These are phyloP conservation scores for Pichia eremophila DNA, from an alignment of 805 yeast genomes.

Conservation along the genomic window DNA sequence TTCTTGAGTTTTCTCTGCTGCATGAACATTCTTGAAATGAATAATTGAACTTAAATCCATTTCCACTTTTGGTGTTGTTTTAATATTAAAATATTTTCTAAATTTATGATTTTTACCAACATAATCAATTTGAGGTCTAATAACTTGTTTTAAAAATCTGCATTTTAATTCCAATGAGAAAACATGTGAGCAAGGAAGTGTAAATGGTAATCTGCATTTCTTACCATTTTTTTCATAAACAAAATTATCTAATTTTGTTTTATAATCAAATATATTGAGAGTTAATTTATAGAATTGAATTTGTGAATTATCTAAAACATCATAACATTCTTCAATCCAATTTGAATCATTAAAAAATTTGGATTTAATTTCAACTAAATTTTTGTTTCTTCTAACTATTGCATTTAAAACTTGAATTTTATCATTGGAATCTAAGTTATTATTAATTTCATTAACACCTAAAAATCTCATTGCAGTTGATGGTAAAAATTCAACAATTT, in stretches of 20 bases:
- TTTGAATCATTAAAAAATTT: neutral
- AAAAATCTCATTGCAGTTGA: no score
- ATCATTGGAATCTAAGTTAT: no score
- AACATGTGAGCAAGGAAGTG: neutral
- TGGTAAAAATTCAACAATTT: no score
- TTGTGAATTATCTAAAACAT: neutral
- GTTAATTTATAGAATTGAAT: neutral
- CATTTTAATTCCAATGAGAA: neutral
- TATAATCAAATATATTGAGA: neutral
- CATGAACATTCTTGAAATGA: no score
- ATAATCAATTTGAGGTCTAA: neutral
- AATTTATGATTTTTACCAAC: neutral
- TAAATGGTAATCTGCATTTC: neutral
- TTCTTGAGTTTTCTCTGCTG: no score
- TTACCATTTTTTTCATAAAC: neutral
- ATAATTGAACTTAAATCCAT: no score
- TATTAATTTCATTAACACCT: no score
- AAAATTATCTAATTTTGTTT: neutral
- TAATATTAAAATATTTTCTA: neutral
- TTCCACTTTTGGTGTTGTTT: neutral
- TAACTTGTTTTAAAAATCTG: neutral
- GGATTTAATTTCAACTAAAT: neutral
- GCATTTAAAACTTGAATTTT: no score
- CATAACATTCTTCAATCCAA: neutral
- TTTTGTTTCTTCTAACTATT: neutral